Evolutionary conservation across 495 filamentous ascomycete genomes (phyloP).

Genomic region (Recurvomyces mirabilis): DNA sequence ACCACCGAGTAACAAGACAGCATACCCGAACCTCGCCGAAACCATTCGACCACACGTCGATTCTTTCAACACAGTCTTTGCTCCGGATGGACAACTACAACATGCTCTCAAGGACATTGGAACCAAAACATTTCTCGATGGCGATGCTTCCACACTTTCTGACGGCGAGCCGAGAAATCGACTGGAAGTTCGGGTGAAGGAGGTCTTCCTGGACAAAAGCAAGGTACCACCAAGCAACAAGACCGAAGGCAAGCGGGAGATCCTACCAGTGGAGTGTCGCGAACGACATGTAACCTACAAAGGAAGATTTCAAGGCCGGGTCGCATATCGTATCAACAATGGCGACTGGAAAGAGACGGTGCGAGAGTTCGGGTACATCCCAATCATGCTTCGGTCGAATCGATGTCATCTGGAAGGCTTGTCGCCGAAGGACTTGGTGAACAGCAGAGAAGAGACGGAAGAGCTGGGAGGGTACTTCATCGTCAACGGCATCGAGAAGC

Average conservation of each 20-base stretch:
- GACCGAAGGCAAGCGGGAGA: conserved; percentile 63
- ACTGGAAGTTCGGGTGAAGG: conserved; percentile 59
- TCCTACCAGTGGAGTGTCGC: conserved; percentile 85
- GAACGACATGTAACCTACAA: conserved; percentile 88
- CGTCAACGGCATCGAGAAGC: conserved; percentile 90
- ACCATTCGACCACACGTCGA: conserved; percentile 84
- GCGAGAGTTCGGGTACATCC: conserved; percentile 76
- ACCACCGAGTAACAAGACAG: conserved; percentile 74
- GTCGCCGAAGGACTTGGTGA: conserved; percentile 67
- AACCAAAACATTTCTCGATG: conserved; percentile 75
- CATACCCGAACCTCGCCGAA: conserved; percentile 74
- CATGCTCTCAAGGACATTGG: conserved; percentile 79
- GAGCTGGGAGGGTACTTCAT: conserved; percentile 91
- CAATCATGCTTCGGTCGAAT: conserved; percentile 87
- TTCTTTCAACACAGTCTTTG: conserved; percentile 91
- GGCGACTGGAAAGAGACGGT: conserved; percentile 68
- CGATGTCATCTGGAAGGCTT: conserved; percentile 80
- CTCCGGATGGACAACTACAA: conserved; percentile 55
- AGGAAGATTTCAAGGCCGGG: conserved; percentile 65
- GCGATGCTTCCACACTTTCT: conserved; percentile 36
- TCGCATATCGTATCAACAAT: conserved; percentile 78
- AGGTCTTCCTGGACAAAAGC: conserved; percentile 68
- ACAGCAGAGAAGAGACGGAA: conserved; percentile 83
- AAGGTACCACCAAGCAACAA: conserved; percentile 68
- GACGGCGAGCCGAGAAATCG: conserved; percentile 49